Evolutionary conservation across 495 filamentous ascomycete genomes (phyloP), one percentile per base, ranked within the genome.

Genomic region (Neurospora sp.): DNA sequence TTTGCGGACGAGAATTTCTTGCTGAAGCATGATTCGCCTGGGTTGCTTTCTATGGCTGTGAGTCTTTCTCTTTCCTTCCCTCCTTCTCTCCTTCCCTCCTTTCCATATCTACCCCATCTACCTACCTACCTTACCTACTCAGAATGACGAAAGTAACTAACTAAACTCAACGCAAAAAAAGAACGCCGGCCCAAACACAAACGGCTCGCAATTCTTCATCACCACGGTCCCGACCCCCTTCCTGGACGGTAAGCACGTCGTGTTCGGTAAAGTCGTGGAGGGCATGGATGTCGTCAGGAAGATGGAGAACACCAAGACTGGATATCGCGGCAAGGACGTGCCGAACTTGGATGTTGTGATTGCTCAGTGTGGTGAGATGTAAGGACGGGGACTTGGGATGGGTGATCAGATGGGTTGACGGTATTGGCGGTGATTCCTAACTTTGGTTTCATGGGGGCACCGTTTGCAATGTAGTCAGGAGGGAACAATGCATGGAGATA

Each of bases 171-270:
- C 20, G 3, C 4, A 20, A 18, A 53, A 53, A 71, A 72, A 95
- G 91, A 99, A 98, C 78, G 92, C 92, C 20, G 96, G 96, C 8
- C 92, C 93, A 20, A 91, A 98, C 79, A 94, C 92, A 71, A 99
- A 98, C 80, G 96, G 96, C 16, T 94, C 89, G 71, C 96, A 98
- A 80, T 99, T 99, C 83, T 99, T 99, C 85, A 95, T 98, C 82
- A 97, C 93, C 3, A 94, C 92, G 0, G 91, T 90, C 12, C 84
- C 91, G 5, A 92, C 94, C 0, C 93, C 93, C 2, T 97, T 95
- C 79, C 83, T 99, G n/a, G 92, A 98, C 80, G 88, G 88, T 75
- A 97, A 97, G 81, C 96, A 99, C 78, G 94, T 98, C 53, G 94
- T 98, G 2, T 98, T 98, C 78, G 96, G 96, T 37, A 90, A 91